Conservation (phyloP, 345 rosid species). For the Populus euphratica region DNA sequence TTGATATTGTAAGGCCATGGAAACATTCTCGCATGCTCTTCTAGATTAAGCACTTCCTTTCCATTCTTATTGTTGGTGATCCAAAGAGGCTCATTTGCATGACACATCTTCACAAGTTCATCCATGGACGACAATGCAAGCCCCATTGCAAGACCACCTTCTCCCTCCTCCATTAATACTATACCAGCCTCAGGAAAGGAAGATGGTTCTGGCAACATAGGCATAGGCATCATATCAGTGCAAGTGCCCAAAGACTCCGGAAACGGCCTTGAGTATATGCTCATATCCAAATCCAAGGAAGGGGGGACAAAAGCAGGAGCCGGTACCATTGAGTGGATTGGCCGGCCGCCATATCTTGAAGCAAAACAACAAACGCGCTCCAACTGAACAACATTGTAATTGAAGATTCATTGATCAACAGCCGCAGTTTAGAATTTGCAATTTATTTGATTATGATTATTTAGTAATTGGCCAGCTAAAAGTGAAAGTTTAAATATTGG, state of each 20-base stretch:
- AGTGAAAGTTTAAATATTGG: background rate
- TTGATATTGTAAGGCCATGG: slow-evolving; percentile 55
- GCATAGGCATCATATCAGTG: slow-evolving; percentile 47
- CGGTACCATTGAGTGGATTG: slow-evolving; percentile 44
- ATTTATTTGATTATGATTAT: background rate
- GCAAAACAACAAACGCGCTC: slow-evolving; percentile 63
- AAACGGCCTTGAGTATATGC: slow-evolving; percentile 48
- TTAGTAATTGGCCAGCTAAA: background rate
- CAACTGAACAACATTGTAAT: slow-evolving; percentile 38
- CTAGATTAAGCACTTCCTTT: slow-evolving; percentile 48
- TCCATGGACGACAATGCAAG: slow-evolving; percentile 62
- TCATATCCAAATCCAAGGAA: slow-evolving; percentile 77
- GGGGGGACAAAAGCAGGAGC: slow-evolving; percentile 40
- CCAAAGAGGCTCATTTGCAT: slow-evolving; percentile 67
- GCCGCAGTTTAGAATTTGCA: no score
- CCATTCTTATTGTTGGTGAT: slow-evolving; percentile 31
- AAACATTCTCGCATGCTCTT: slow-evolving; percentile 63
- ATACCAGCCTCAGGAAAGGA: slow-evolving; percentile 33
- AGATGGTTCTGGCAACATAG: slow-evolving; percentile 42
- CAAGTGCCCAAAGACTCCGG: slow-evolving; percentile 37
- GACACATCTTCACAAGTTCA: slow-evolving; percentile 70
- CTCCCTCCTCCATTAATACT: slow-evolving; percentile 63
- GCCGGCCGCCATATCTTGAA: slow-evolving; percentile 49
- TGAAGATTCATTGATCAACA: background rate
- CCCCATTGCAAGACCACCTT: slow-evolving; percentile 54